Percentiles rank a stretch among this genome's conserved stretches.
Conservation (phyloP, 2,329 filamentous ascomycete species). For the Fusarium robinianum region DNA sequence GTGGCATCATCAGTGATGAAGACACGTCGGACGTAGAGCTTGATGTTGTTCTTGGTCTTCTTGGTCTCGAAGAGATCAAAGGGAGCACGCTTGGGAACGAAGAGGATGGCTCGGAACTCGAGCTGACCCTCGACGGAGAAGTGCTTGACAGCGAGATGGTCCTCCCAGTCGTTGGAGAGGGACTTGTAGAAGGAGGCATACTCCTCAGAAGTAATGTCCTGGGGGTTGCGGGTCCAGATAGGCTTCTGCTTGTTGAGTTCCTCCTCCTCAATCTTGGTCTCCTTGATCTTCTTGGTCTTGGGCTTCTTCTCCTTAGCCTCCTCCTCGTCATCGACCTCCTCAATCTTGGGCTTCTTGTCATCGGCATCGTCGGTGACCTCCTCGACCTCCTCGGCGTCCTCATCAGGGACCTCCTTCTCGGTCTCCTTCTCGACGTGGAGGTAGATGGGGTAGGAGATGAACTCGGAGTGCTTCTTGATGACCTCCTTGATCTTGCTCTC, state of each 20-base stretch:
- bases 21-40: slow-evolving; percentile 99
- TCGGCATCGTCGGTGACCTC: slow-evolving; percentile 69
- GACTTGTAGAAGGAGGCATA: slow-evolving; percentile 99
- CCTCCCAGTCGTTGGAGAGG: slow-evolving; percentile 99
- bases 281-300: slow-evolving; percentile 99
- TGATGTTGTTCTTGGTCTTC: slow-evolving; percentile 99
- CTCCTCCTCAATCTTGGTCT: slow-evolving; percentile 98
- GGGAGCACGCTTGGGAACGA: slow-evolving; percentile 98
- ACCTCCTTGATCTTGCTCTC: slow-evolving; percentile 99
- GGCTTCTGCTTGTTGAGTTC: slow-evolving; percentile 99
- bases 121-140: slow-evolving; percentile 99
- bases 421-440: slow-evolving; percentile 99
- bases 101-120: slow-evolving; percentile 99
- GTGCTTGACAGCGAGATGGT: slow-evolving; percentile 99
- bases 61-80: slow-evolving; percentile 99
- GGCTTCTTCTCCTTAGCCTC: slow-evolving; percentile 88
- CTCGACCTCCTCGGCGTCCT: slow-evolving; percentile 81
- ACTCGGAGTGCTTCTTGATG: slow-evolving; percentile 99
- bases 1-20: slow-evolving; percentile 99
- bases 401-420: slow-evolving; percentile 97
- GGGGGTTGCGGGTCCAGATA: slow-evolving; percentile 98
- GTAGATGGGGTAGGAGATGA: slow-evolving; percentile 99
- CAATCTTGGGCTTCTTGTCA: slow-evolving; percentile 94
- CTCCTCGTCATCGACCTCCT: slow-evolving; percentile 87
- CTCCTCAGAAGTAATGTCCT: slow-evolving; percentile 94